Base-by-base conservation (phyloP, 192 early-diverging fungal species). In the Chytriomyces hyalinus region DNA sequence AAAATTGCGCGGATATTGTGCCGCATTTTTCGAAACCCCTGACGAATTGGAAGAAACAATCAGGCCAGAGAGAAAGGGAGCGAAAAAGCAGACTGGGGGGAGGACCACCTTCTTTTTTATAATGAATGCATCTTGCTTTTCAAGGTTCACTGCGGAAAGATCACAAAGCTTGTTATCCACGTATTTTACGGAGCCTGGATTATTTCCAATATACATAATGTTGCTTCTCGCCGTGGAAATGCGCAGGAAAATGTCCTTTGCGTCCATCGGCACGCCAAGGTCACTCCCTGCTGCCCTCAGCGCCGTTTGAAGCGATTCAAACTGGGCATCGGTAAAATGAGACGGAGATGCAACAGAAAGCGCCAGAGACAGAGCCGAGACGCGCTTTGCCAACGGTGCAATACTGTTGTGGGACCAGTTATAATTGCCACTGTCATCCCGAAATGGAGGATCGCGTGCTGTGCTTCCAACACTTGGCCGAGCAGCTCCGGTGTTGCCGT, bases 201-300 rank as follows among this genome's bases (percentile, higher is more conserved):
- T 0, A 20, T n/a, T 57, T 13, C 20, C 13, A 57, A 57, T n/a
- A 13, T n/a, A 20, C 53, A 20, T 20, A 57, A 13, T n/a, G 53
- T 57, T 57, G 53, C 53, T 57, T 20, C 53, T 13, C 53, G 53
- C 53, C 53, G 20, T 20, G 15, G 20, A 57, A 57, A 57, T 13
- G 53, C 53, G 53, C 53, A n/a, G 13, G 53, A 57, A 57, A 57
- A 57, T 57, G 20, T 57, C 53, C 53, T 57, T 13, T 57, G 53
- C 53, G 53, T 57, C 53, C 15, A 57, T 57, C 15, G 20, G 53
- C 20, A 57, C 53, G 13, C 53, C 53, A 13, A 20, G 15, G 53
- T 57, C 20, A 13, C 15, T 20, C 53, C 15, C 53, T 1, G 53
- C 53, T n/a, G 15, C 53, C 53, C 13, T 20, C 15, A 57, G 53